Evolutionary conservation across 23 red algal genomes (phyloP).

Genomic region (Gracilaria domingensis): DNA sequence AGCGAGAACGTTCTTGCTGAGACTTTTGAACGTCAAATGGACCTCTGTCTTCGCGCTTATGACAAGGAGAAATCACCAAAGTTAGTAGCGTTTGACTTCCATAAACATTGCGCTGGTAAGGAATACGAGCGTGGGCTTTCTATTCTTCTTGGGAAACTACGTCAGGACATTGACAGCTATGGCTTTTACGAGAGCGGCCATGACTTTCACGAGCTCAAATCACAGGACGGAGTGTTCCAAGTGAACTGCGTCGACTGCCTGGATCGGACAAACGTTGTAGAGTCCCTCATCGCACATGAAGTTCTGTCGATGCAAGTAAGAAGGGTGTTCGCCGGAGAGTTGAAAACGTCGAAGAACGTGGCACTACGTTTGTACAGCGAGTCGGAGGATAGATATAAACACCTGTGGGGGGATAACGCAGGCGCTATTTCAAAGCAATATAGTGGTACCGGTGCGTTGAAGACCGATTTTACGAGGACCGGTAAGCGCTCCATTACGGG

Average conservation of each 20-base stretch:
- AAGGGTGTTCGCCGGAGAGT: constrained; percentile 28
- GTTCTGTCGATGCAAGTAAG: constrained; percentile 70
- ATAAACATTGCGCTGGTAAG: constrained; percentile 83
- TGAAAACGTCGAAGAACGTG: constrained; percentile 17
- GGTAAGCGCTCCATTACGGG: constrained; percentile 97
- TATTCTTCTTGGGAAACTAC: constrained; percentile 66
- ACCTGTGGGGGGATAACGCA: constrained; percentile 96
- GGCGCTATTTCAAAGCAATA: constrained; percentile 96
- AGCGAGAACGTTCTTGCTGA: constrained; percentile 81
- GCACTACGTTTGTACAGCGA: constrained; percentile 60
- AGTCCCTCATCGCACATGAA: constrained; percentile 77
- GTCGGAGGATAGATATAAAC: constrained; percentile 85
- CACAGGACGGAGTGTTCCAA: constrained; percentile 90
- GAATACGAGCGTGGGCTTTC: constrained; percentile 93
- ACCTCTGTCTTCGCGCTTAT: constrained; percentile 49
- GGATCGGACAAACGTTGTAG: constrained; percentile 96
- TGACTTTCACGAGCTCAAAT: neutral
- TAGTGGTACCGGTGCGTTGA: constrained; percentile 93
- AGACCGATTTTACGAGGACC: constrained; percentile 94
- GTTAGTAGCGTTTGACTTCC: constrained; percentile 97
- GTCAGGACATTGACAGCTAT: constrained; percentile 62
- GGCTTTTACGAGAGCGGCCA: constrained; percentile 48
- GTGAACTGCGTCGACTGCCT: constrained; percentile 99
- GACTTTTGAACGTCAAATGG: constrained; percentile 84
- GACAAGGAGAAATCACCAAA: constrained; percentile 40